Percentiles rank a stretch among this genome's conserved stretches.
phyloP scores from a whole-genome alignment of 352 stramenopile genomes.

The Pythium brassicae region DNA sequence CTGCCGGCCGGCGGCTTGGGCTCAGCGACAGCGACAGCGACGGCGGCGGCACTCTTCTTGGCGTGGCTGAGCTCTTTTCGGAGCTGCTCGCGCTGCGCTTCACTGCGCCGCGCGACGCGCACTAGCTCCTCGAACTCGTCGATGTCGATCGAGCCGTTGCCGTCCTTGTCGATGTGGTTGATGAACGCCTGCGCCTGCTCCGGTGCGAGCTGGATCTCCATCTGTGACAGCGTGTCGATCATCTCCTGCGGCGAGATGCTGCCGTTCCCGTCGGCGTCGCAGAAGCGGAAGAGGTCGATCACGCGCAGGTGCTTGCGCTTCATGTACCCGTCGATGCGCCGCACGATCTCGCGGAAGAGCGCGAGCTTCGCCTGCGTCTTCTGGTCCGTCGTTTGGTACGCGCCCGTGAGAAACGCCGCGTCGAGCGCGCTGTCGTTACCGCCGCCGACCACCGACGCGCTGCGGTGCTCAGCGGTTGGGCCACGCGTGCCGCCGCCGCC shows the following conservation, averaged over 20 bases:
- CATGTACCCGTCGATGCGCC: conserved; percentile 82
- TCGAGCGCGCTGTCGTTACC: conserved; percentile 20
- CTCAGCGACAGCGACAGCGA: no score
- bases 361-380: conserved; percentile 64
- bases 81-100: conserved; percentile 71
- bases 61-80: conserved; percentile 54
- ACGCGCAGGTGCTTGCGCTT: conserved; percentile 79
- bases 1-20: conserved; percentile 28
- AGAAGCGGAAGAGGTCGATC: conserved; percentile 86
- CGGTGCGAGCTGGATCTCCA: conserved; percentile 75
- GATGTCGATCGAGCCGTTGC: conserved; percentile 80
- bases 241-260: conserved; percentile 78
- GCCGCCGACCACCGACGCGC: background rate
- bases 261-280: conserved; percentile 70
- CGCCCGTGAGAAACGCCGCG: conserved; percentile 35
- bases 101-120: conserved; percentile 58
- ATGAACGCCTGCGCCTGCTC: conserved; percentile 70
- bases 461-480: background rate
- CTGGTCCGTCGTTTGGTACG: conserved; percentile 64
- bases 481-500: no score
- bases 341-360: conserved; percentile 70
- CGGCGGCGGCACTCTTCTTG: conserved; percentile 17
- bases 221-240: conserved; percentile 79
- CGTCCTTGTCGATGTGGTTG: conserved; percentile 77
- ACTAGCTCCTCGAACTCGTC: conserved; percentile 84